Base-by-base conservation (phyloP, 129 eudicot species). In the Silybum marianum region DNA sequence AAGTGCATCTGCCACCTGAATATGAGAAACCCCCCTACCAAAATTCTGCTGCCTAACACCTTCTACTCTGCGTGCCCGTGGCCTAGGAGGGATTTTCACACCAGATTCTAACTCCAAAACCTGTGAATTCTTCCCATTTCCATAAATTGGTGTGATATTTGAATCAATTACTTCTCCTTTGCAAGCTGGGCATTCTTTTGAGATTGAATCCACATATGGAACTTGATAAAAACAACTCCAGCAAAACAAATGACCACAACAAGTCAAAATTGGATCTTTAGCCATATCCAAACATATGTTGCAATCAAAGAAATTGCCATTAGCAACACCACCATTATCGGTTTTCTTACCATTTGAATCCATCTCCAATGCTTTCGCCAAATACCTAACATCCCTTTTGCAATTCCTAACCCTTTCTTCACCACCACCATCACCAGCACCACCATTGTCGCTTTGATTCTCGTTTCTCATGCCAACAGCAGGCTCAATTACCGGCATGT, bases 191-290 rank as follows among this genome's bases (percentile, higher is more conserved):
- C 96, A 91, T 77, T 91, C 92, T 69, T 87, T 88, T 8, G 90
- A 66, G 69, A 73, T 51, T 0, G 87, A 80, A 80, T 87, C 87
- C 26, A 85, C 78, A 71, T 80, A 74, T 3, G 91, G 77, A 39
- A 88, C 79, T 65, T 85, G 89, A 72, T 78, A 88, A 71, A 80
- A 91, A 62, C 96, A 91, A 7, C 80, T 78, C 96, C 92, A 91
- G 69, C 92, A 88, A 79, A 86, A 88, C 84, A 91, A 85, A 77
- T 91, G 92, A 46, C 96, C 95, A 73, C 95, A 91, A 75, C 89
- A 83, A 6, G 95, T 91, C 84, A 91, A 83, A 51, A 88, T 65
- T 24, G 92, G 95, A 46, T 87, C 88, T 44, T 26, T 83, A 0
- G 90, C 89, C 74, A 78, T 69, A 22, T 76, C 78, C 26, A 87